Evolutionary conservation across 805 yeast genomes (phyloP), one percentile per base, ranked within the genome.

Genomic region (Candida yuanshanica): DNA sequence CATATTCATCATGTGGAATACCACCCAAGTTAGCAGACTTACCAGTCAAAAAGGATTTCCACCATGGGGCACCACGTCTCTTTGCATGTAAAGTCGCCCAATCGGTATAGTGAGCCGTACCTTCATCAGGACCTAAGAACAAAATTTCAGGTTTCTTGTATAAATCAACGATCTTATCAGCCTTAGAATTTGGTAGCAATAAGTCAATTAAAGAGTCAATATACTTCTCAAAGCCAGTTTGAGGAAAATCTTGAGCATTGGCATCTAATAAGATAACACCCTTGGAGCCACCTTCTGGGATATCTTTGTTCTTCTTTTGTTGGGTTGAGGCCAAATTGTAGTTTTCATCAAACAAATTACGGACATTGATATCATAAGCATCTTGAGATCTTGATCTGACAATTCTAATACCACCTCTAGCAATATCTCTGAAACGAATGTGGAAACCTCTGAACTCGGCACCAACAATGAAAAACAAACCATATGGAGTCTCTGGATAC

Each of bases 41-140:
- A 53, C 99, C 99, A 24, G 99, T 91, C 65, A 93, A 83, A 72
- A 91, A 91, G 1, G 98, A 91, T 67, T 88, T 91, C 99, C 99
- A 91, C 89, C 96, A 88, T 39, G 89, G 83, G 36, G 98, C 96
- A 47, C 95, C 95, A 65, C 99, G 81, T 43, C 69, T 65, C 56
- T 84, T 79, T 21, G 99, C 98, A 61, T 91, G 98, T 52, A 80
- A 66, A 20, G 98, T 93, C 10, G 99, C 98, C 98, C 98, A 91
- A 64, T 93, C 90, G 39, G 89, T 95, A 57, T 85, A 82, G 20
- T 83, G 83, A 17, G 99, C 98, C 39, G 98, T 90, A 63, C 95
- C 95, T 72, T 91, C 99, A 68, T 91, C 99, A n/a, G 99, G 99
- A 41, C 99, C 99, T 81, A 91, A 83, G 64, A 87, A 91, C 53